These are phyloP conservation scores for Cryphonectria carpinicola DNA, from an alignment of 2,329 filamentous ascomycete species.

Conservation along the genomic window DNA sequence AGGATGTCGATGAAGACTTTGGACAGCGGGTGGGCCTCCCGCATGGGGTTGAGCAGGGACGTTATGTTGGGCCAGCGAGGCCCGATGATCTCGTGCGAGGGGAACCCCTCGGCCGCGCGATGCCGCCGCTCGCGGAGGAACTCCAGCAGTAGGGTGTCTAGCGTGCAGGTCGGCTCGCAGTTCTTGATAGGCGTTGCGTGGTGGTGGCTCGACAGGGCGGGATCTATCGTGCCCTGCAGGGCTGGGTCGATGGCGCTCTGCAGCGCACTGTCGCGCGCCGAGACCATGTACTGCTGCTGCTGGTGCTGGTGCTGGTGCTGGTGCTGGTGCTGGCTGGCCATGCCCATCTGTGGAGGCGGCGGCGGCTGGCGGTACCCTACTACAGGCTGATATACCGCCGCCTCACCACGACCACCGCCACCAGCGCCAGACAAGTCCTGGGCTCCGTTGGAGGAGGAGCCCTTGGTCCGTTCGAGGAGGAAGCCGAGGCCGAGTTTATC, in stretches of 20 bases:
- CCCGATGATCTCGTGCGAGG: constrained; percentile 69
- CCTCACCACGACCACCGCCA: too few species aligned
- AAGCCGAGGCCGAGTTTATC: constrained; percentile 77
- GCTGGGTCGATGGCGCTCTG: constrained; percentile 29
- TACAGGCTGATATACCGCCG: constrained; percentile 46
- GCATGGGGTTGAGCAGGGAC: constrained; percentile 73
- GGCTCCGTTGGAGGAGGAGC: constrained; percentile 53
- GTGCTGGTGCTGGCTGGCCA: not conserved
- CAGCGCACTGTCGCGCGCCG: constrained; percentile 16
- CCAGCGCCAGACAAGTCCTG: constrained; percentile 49
- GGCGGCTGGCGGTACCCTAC: constrained; percentile 48
- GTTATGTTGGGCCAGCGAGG: constrained; percentile 81
- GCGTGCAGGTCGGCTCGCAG: constrained; percentile 70
- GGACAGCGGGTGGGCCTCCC: constrained; percentile 74
- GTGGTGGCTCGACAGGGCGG: constrained; percentile 23
- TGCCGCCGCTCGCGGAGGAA: constrained; percentile 73
- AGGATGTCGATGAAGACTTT: constrained; percentile 86
- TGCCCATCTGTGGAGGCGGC: constrained; percentile 51
- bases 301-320: too few species aligned
- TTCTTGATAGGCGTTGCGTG: constrained; percentile 57
- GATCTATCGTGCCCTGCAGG: constrained; percentile 33
- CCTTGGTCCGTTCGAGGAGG: constrained; percentile 65
- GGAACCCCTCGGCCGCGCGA: constrained; percentile 66
- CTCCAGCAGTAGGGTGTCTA: constrained; percentile 79
- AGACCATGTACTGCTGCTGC: constrained; percentile 10